Conservation (phyloP, 441 rosid genomes). For the Bocquillonia castaneifolia region DNA sequence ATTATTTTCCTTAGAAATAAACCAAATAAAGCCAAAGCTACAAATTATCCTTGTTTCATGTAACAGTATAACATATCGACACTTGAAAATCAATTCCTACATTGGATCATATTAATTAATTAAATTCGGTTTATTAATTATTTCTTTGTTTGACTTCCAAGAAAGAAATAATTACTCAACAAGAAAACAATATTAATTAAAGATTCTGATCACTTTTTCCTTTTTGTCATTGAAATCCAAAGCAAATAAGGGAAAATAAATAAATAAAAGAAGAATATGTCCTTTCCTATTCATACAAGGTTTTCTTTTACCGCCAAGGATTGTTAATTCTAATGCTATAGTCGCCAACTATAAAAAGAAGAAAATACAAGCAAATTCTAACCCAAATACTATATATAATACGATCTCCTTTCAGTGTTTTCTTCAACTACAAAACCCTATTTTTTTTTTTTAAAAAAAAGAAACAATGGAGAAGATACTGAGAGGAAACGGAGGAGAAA, state of each 20-base stretch:
- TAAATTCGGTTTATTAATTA: background rate
- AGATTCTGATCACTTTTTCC: background rate
- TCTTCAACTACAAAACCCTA: too few species aligned
- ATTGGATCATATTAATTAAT: background rate
- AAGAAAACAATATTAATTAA: background rate
- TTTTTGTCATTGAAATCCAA: too few species aligned
- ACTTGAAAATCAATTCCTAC: background rate
- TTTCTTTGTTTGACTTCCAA: constrained; percentile 2
- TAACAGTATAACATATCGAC: too few species aligned
- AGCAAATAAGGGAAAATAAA: background rate
- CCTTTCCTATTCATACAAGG: background rate
- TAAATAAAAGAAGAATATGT: background rate
- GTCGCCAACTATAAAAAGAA: too few species aligned
- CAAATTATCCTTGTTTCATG: too few species aligned
- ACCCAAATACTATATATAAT: too few species aligned
- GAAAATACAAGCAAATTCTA: too few species aligned
- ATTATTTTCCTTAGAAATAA: too few species aligned
- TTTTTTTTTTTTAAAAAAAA: too few species aligned
- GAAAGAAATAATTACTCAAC: background rate
- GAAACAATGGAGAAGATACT: constrained; percentile 27
- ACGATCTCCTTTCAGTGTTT: too few species aligned
- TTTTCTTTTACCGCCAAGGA: background rate
- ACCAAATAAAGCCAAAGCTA: too few species aligned
- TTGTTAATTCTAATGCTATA: too few species aligned
- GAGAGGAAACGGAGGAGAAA: constrained; percentile 19